Evolutionary conservation across 306 rosid species (phyloP).

Genomic region (Quercus bicolor): DNA sequence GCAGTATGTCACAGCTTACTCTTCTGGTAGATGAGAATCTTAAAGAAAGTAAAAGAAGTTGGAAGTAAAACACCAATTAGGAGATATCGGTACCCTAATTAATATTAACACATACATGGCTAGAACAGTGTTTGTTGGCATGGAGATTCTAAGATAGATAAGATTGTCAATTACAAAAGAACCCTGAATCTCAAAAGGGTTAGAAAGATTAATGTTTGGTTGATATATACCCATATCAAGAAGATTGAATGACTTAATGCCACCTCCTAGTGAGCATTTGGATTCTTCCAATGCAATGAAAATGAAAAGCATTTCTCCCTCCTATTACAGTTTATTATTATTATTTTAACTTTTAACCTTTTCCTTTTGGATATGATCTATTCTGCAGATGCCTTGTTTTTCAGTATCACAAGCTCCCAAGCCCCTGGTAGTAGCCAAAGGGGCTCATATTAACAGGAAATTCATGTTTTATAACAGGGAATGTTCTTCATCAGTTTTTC

Average conservation of each 20-base stretch:
- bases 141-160: too few relatives aligned
- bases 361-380: slow-evolving; percentile 9
- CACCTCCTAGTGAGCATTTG: neutral
- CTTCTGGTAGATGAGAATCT: too few relatives aligned
- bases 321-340: neutral
- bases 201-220: neutral
- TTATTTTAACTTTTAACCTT: neutral
- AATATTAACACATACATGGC: too few relatives aligned
- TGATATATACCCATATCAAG: neutral
- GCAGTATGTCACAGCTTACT: too few relatives aligned
- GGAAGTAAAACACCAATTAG: too few relatives aligned
- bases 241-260: neutral
- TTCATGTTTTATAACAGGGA: slow-evolving; percentile 52
- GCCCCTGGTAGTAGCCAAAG: slow-evolving; percentile 28
- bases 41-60: too few relatives aligned
- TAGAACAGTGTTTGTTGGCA: too few relatives aligned
- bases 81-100: too few relatives aligned
- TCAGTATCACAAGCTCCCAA: slow-evolving; percentile 33
- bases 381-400: slow-evolving; percentile 50
- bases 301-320: neutral
- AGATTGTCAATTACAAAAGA: too few relatives aligned
- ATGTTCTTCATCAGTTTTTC: slow-evolving; percentile 47
- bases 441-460: slow-evolving; percentile 48
- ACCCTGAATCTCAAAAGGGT: too few relatives aligned
- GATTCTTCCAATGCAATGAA: neutral